Evolutionary conservation across 31 red algal genomes (phyloP).

Genomic region (Endocladia muricata): DNA sequence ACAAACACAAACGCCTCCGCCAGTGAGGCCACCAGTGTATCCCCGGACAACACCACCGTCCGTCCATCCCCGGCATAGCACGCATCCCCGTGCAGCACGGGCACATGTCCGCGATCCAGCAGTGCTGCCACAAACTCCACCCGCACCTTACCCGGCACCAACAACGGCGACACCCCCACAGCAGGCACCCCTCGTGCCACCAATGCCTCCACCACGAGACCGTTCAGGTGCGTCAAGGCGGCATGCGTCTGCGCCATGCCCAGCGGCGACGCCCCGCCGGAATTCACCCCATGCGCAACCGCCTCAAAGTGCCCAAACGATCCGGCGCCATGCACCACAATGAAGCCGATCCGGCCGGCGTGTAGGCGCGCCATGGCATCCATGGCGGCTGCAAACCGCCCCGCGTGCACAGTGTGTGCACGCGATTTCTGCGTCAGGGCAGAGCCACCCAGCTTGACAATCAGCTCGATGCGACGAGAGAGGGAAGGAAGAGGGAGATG

Average conservation of each 20-base stretch:
- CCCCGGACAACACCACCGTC: constrained; percentile 28
- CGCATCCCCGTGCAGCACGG: constrained; percentile 54
- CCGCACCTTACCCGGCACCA: constrained; percentile 17
- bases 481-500: too few relatives aligned
- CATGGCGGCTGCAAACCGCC: constrained; percentile 3
- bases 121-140: constrained; percentile 22
- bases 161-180: constrained; percentile 42
- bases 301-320: constrained; percentile 60
- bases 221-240: constrained; percentile 26
- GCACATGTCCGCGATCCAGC: constrained; percentile 45
- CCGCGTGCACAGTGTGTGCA: constrained; percentile 13
- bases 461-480: constrained; percentile 23
- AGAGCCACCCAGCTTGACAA: constrained; percentile 59
- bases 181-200: constrained; percentile 39
- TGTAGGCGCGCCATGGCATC: not conserved
- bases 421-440: constrained; percentile 43
- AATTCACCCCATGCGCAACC: not conserved
- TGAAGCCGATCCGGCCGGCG: constrained; percentile 10
- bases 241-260: constrained; percentile 39
- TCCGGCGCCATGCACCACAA: constrained; percentile 48
- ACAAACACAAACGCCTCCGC: constrained; percentile 12
- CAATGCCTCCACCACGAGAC: constrained; percentile 23
- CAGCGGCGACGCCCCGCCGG: constrained; percentile 14
- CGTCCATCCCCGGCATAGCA: constrained; percentile 30
- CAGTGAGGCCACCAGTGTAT: constrained; percentile 12